phyloP scores from a whole-genome alignment of 1,139 yeast species.

The Suhomyces terraborum region DNA sequence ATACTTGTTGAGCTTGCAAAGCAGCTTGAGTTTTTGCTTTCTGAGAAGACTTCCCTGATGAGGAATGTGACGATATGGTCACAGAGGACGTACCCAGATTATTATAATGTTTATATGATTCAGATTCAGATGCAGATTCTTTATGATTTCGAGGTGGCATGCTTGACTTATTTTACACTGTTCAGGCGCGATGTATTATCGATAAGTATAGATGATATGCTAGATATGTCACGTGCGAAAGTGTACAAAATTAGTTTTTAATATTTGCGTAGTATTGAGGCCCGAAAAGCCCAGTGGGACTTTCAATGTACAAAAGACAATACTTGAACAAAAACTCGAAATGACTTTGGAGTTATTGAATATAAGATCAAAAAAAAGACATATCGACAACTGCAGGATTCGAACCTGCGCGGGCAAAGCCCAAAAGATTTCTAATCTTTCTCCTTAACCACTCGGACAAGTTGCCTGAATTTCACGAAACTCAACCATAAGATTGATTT shows the following conservation, averaged over 20 bases:
- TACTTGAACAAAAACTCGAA: not conserved
- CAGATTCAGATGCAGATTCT: constrained; percentile 50
- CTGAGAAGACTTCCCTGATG: constrained; percentile 43
- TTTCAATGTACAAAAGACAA: too few relatives aligned
- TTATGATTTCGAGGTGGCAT: constrained; percentile 22
- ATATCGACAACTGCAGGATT: constrained; percentile 57
- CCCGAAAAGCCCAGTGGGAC: too few relatives aligned
- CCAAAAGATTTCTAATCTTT: constrained; percentile 60
- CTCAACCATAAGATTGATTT: not conserved
- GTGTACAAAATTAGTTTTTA: too few relatives aligned
- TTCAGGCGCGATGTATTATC: not conserved
- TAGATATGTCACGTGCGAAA: too few relatives aligned
- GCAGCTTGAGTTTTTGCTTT: constrained; percentile 57
- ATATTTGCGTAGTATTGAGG: too few relatives aligned
- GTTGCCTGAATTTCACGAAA: constrained; percentile 36
- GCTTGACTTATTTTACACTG: not conserved
- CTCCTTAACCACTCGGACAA: constrained; percentile 63
- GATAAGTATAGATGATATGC: not conserved
- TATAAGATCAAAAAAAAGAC: constrained; percentile 21
- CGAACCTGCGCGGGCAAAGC: constrained; percentile 64
- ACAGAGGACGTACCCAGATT: constrained; percentile 2
- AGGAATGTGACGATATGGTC: constrained; percentile 12
- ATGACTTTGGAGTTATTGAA: not conserved
- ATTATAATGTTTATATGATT: constrained; percentile 28
- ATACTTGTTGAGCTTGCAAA: constrained; percentile 63